Evolutionary conservation across 2,329 filamentous ascomycete genomes (phyloP).

Genomic region (Calonectria multiphialidica): DNA sequence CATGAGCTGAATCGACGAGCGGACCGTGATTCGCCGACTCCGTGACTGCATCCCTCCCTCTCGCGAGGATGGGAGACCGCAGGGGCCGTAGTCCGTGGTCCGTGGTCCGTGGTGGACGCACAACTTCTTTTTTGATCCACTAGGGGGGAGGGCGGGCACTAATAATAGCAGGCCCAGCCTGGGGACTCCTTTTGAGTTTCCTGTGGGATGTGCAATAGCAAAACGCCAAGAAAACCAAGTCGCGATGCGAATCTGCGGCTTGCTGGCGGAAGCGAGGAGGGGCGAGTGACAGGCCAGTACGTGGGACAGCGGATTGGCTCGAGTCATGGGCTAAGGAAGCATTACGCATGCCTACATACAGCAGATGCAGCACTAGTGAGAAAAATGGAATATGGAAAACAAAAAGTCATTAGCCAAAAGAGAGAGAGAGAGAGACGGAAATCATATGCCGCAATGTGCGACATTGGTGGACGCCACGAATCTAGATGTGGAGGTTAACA

Average conservation of each 20-base stretch:
- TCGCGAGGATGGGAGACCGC: not conserved
- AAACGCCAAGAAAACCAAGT: constrained; percentile 1
- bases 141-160: not conserved
- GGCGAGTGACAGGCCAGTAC: not conserved
- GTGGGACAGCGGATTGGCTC: not conserved
- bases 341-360: not conserved
- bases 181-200: constrained; percentile 1
- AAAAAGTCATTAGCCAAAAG: not conserved
- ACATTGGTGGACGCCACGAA: not conserved
- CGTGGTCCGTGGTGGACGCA: constrained; percentile 1
- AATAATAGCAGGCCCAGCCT: constrained; percentile 15
- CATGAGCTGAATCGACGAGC: not conserved
- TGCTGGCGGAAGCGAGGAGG: not conserved
- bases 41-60: not conserved
- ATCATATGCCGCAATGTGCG: not conserved
- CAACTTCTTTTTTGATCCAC: not conserved
- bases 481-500: not conserved
- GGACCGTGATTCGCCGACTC: not conserved
- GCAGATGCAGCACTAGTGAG: not conserved
- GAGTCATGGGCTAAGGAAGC: not conserved
- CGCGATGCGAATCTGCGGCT: not conserved
- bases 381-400: not conserved
- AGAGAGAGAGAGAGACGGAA: not conserved
- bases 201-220: not conserved
- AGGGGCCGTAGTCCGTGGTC: constrained; percentile 3